Evolutionary conservation across 1,284 basidiomycete species (phyloP), one percentile per base, ranked within the genome.

Genomic region (Rhodotorula sp.): DNA sequence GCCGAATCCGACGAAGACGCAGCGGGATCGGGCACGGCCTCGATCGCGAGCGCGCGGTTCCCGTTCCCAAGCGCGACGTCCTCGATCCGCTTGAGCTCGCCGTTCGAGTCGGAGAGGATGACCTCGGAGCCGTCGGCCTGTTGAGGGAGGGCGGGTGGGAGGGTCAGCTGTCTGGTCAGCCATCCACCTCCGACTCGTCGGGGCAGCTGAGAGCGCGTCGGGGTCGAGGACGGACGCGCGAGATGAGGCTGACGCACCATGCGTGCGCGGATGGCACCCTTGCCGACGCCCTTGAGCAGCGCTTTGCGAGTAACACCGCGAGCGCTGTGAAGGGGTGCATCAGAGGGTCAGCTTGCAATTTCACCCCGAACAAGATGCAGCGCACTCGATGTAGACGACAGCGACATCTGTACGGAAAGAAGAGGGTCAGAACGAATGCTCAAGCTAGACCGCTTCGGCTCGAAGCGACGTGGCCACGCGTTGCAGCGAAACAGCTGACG

Each of bases 211-310:
- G 16, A 27, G n/a, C 23, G 41, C 45, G 34, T 21, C 19, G 17
- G 17, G 14, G 17, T 5, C 17, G n/a, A 21, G 21, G 21, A 14
- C 34, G 19, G 48, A 34, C 34, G 34, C 34, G 34, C 34, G 34
- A 34, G 34, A 8, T 14, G 21, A 48, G 17, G 17, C 21, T 12
- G 14, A 66, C 70, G 52, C 23, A 65, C 68, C 79, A 79, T 78
- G 53, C 68, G 65, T 13, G 77, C 78, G 60, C 68, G 70, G 27
- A 79, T 45, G 3, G 79, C 79, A 3, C 71, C 67, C 63, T 78
- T 79, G 7, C 80, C 78, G 23, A 79, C 79, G 3, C 77, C 72
- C 55, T 79, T 80, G 58, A 82, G 68, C 16, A 82, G 64, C 2
- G 80, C 80, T 16, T 73, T 70, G 3, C 80, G 64, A 0, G 77